Evolutionary conservation across 148 eudicot genomes (phyloP), one percentile per base, ranked within the genome.

Genomic region (Polygonum maritimum): DNA sequence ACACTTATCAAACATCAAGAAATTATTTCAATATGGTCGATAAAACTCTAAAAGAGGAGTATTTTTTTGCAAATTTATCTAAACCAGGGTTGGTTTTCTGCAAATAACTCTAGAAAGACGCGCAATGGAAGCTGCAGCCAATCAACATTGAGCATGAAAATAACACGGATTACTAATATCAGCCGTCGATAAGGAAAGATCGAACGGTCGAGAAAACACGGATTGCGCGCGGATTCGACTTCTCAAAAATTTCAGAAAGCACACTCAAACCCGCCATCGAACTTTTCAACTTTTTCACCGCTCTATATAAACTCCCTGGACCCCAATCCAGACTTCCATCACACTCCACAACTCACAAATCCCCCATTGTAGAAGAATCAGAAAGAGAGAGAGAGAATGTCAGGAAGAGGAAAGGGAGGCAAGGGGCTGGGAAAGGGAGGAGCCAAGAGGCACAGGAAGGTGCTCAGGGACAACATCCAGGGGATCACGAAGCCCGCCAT

Each of bases 391-490:
- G 31, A 33, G 14, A 73, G 48, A 14, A 73, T 73, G 75, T 73
- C 75, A 26, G 75, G 75, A 9, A 73, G 75, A 73, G 75, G 75
- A 51, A 73, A 73, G 57, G 75, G 75, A 2, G 75, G 75, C 2
- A 73, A 73, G 75, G 75, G 75, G 13, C 57, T 73, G 1, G 75
- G 75, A 2, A 73, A 73, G 39, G 75, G 75, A 73, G 75, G 75
- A 73, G 75, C 75, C 4, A 73, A 73, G 75, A 39, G 75, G 57
- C 75, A 73, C 40, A 73, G 75, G 75, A 73, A 73, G 57, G 75
- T 73, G 21, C 52, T 73, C 18, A 11, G 75, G 12, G 75, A 73
- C 57, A 73, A 73, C 11, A 67, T 67, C 71, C 71, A 67, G 45
- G 71, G 71, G 21, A 67, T 67, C 71, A 67, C 71, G 19, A 73